A percentile compares a stretch with the other conserved stretches of the same genome.
phyloP scores from a whole-genome alignment of 257 asterid genomes.

The Nicotiana otophora region DNA sequence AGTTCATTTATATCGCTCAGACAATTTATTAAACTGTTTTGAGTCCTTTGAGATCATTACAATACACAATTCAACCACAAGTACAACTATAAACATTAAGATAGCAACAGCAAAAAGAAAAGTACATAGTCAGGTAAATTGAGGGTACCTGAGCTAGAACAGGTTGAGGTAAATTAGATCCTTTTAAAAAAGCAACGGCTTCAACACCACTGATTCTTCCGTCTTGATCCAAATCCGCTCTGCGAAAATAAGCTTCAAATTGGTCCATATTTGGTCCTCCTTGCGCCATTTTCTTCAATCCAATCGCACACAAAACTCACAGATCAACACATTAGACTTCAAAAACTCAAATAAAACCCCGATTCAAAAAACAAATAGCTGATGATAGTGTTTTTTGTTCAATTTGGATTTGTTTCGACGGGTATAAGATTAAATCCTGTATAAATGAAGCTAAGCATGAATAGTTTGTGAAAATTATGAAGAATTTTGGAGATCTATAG shows the following conservation, averaged over 20 bases:
- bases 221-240: slow-evolving; percentile 94
- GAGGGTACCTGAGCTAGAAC: slow-evolving; percentile 71
- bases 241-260: slow-evolving; percentile 73
- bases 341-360: neutral
- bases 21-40: neutral
- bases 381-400: neutral
- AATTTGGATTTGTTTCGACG: neutral
- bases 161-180: slow-evolving; percentile 74
- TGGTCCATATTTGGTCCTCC: slow-evolving; percentile 49
- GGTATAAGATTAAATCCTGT: neutral
- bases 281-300: slow-evolving; percentile 35
- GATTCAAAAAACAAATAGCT: neutral
- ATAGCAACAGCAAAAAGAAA: neutral
- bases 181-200: slow-evolving; percentile 77
- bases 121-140: neutral
- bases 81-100: neutral
- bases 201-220: slow-evolving; percentile 90
- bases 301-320: neutral
- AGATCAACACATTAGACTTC: slow-evolving; percentile 10
- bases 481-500: slow-evolving; percentile 6
- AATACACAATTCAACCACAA: neutral
- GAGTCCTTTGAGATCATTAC: neutral
- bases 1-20: too few species aligned
- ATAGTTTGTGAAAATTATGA: neutral
- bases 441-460: neutral